Conservation (phyloP, 176 grass and related monocot species). For the Carex kokanica region DNA sequence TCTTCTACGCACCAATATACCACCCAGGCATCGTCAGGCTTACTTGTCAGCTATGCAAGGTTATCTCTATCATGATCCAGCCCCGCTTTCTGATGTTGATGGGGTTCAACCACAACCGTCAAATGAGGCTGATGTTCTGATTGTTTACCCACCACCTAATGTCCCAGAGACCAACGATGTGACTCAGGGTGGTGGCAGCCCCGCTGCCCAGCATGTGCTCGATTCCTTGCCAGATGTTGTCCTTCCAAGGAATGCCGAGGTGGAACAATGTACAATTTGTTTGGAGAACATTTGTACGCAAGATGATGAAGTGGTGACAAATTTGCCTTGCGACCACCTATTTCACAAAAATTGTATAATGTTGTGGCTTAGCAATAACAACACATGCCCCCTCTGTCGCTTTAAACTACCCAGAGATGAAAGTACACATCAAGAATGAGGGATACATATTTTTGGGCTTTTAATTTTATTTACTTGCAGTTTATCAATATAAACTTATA, state of each 20-base stretch:
- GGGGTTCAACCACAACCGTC: background rate
- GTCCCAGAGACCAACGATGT: background rate
- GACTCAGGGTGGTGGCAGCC: too few species aligned
- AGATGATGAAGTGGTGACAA: background rate
- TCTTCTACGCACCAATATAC: too few species aligned
- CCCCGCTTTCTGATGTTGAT: background rate
- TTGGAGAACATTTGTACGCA: conserved; percentile 40
- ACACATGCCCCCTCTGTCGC: conserved; percentile 55
- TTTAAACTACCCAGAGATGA: conserved; percentile 58
- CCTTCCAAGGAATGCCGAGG: background rate
- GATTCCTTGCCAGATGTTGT: conserved; percentile 37
- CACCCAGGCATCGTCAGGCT: too few species aligned
- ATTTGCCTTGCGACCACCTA: conserved; percentile 41
- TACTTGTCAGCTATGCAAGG: background rate
- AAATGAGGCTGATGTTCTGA: background rate
- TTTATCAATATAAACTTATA: background rate
- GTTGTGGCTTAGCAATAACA: conserved; percentile 52
- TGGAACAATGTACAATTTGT: conserved; percentile 38
- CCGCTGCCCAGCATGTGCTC: background rate
- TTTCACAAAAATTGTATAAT: conserved; percentile 35
- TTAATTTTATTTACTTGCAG: background rate
- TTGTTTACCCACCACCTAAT: background rate
- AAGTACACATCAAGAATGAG: background rate
- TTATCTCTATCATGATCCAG: background rate
- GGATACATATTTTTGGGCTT: background rate